Conservation (phyloP, 2,329 filamentous ascomycete genomes). For the Gnomoniopsis sp. region DNA sequence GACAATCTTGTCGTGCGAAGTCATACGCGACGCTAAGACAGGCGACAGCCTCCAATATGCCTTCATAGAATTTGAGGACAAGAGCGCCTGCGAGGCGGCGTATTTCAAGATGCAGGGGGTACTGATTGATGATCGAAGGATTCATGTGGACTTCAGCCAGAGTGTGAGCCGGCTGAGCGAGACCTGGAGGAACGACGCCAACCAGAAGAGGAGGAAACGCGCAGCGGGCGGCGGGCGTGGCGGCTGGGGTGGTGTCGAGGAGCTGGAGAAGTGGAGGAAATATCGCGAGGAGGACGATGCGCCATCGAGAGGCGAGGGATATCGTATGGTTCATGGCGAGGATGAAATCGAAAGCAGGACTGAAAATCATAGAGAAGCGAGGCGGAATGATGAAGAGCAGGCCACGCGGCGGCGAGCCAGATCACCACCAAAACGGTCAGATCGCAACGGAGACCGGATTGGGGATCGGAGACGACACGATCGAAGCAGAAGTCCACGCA, state of each 20-base stretch:
- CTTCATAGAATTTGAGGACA: constrained; percentile 94
- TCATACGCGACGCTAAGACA: constrained; percentile 90
- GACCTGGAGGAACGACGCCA: constrained; percentile 82
- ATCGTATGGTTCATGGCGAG: constrained; percentile 79
- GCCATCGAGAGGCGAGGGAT: constrained; percentile 44
- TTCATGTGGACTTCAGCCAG: constrained; percentile 98
- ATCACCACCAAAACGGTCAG: constrained; percentile 12
- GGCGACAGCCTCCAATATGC: constrained; percentile 96
- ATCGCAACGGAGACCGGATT: constrained; percentile 4
- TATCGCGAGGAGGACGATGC: constrained; percentile 64
- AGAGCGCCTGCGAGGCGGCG: constrained; percentile 87
- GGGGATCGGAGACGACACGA: constrained; percentile 36
- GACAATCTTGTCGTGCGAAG: constrained; percentile 90
- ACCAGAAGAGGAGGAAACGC: constrained; percentile 63
- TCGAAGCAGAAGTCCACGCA: constrained; percentile 35
- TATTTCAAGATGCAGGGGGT: constrained; percentile 99
- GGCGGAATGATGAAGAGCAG: neutral
- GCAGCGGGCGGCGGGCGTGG: constrained; percentile 52
- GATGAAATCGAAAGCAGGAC: constrained; percentile 54
- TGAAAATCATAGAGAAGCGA: neutral
- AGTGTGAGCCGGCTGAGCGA: constrained; percentile 86
- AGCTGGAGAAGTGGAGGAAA: constrained; percentile 85
- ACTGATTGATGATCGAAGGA: constrained; percentile 92
- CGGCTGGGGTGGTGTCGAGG: constrained; percentile 87
- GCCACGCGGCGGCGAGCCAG: neutral